Conservation (phyloP, 2,329 filamentous ascomycete species). For the Juglanconis oblonga region DNA sequence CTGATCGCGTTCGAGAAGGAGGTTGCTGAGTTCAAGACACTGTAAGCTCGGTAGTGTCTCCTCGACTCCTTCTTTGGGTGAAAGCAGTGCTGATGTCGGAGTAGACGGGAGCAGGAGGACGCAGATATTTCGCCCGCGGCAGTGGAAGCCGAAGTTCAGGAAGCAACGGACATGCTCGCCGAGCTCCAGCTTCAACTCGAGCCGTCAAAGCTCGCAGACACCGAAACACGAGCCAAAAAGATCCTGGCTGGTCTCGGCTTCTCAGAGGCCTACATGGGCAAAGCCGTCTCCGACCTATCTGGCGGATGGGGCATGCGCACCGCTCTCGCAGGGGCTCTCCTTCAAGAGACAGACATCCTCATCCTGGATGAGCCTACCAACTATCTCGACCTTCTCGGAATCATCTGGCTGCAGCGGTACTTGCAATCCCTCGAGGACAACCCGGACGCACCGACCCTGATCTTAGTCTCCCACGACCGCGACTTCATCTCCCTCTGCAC, state of each 20-base stretch:
- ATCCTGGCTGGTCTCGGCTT: slow-evolving; percentile 72
- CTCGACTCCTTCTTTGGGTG: too few relatives aligned
- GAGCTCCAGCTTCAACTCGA: slow-evolving; percentile 68
- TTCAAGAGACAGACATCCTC: slow-evolving; percentile 72
- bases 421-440: slow-evolving; percentile 55
- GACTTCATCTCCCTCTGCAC: slow-evolving; percentile 76
- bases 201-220: slow-evolving; percentile 58
- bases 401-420: slow-evolving; percentile 80
- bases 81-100: background rate
- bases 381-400: slow-evolving; percentile 77
- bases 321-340: slow-evolving; percentile 61
- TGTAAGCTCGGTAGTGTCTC: slow-evolving; percentile 36
- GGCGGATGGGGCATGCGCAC: slow-evolving; percentile 76
- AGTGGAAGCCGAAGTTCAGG: slow-evolving; percentile 64
- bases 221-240: slow-evolving; percentile 63
- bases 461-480: slow-evolving; percentile 82
- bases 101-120: slow-evolving; percentile 48
- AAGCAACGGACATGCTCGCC: slow-evolving; percentile 66
- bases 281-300: slow-evolving; percentile 63
- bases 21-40: slow-evolving; percentile 52
- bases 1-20: slow-evolving; percentile 67
- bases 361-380: slow-evolving; percentile 87
- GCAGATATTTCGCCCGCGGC: slow-evolving; percentile 54
- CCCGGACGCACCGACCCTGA: slow-evolving; percentile 59
- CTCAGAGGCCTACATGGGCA: slow-evolving; percentile 56